Evolutionary conservation across 148 eudicot genomes (phyloP), one percentile per base, ranked within the genome.

Genomic region (Rhododendron simsii): DNA sequence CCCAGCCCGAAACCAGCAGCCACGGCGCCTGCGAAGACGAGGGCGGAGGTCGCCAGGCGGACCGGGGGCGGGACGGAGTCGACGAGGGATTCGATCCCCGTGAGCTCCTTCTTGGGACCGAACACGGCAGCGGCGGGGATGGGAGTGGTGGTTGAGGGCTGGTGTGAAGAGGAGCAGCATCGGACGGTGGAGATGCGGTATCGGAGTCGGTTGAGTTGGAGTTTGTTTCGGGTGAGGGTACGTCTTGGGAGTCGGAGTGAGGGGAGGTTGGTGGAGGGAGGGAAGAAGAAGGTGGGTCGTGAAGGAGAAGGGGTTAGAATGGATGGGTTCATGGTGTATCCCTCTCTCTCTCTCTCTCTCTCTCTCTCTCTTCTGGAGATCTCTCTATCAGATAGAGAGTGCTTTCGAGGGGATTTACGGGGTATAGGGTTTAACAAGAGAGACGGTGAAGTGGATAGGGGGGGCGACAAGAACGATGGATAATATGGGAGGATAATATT

Each of bases 1-100:
- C 96, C 98, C 28, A 95, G 80, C 1, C 94, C 96, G 67, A 91
- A 96, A 0, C 98, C 98, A 14, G 94, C 94, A 7, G 95, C 96
- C 6, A 88, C 57, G 21, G 95, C 94, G 2, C 88, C 96, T 2
- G 94, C 89, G 44, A 93, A 84, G 0, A 96, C 33, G 4, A 94
- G 83, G 8, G 89, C 94, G 0, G 98, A 93, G 61, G 90, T 84
- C 4, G 92, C 91, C 67, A 92, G 16, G 77, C 98, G 89, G 8
- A 93, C 85, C 0, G 95, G 90, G 12, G 94, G 94, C 10, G 98
- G 84, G 91, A 96, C 76, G 5, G 91, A 71, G 21, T 92, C 98
- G 14, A 91, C 92, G 1, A 94, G 81, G 12, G 96, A 83, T 74
- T 94, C 96, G 35, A 95, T 23, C 28, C 92, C 94, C 1, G 94